phyloP scores from a whole-genome alignment of 2,329 filamentous ascomycete genomes.

The Cercospora sp. region DNA sequence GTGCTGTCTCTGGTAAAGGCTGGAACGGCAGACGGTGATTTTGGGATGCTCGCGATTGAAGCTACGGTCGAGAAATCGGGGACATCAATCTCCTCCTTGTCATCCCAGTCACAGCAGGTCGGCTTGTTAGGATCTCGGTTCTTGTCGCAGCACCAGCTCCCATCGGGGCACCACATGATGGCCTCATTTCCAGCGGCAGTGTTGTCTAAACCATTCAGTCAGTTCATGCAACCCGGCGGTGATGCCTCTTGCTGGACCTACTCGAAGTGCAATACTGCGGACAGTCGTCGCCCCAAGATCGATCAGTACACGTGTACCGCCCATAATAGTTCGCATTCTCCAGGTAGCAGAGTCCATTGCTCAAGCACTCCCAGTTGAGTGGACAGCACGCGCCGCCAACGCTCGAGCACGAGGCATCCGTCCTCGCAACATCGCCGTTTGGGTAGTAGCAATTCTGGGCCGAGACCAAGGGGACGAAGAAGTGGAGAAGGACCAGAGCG shows the following conservation, averaged over 20 bases:
- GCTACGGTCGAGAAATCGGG: slow-evolving; percentile 18
- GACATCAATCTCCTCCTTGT: slow-evolving; percentile 24
- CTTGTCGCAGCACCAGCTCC: slow-evolving; percentile 38
- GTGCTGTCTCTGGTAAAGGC: slow-evolving; percentile 1
- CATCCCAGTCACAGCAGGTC: slow-evolving; percentile 25
- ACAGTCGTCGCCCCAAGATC: slow-evolving; percentile 35
- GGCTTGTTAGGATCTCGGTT: slow-evolving; percentile 22
- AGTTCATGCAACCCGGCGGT: not conserved
- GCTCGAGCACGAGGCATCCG: slow-evolving; percentile 31
- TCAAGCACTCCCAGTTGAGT: slow-evolving; percentile 37
- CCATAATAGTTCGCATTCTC: slow-evolving; percentile 31
- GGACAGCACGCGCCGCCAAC: slow-evolving; percentile 39
- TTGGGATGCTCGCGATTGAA: slow-evolving; percentile 25
- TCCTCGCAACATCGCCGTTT: slow-evolving; percentile 34
- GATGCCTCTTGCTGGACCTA: slow-evolving; percentile 16
- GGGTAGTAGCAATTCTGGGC: slow-evolving; percentile 42
- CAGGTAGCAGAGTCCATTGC: slow-evolving; percentile 39
- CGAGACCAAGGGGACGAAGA: slow-evolving; percentile 7
- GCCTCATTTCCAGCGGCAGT: slow-evolving; percentile 37
- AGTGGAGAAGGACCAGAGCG: slow-evolving; percentile 17
- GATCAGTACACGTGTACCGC: slow-evolving; percentile 40
- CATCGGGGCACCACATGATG: slow-evolving; percentile 33
- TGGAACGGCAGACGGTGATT: slow-evolving; percentile 12
- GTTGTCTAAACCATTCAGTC: slow-evolving; percentile 15
- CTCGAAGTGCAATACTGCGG: slow-evolving; percentile 35